Conservation (phyloP, 768 basidiomycete genomes). For the Fomitopsis serialis region DNA sequence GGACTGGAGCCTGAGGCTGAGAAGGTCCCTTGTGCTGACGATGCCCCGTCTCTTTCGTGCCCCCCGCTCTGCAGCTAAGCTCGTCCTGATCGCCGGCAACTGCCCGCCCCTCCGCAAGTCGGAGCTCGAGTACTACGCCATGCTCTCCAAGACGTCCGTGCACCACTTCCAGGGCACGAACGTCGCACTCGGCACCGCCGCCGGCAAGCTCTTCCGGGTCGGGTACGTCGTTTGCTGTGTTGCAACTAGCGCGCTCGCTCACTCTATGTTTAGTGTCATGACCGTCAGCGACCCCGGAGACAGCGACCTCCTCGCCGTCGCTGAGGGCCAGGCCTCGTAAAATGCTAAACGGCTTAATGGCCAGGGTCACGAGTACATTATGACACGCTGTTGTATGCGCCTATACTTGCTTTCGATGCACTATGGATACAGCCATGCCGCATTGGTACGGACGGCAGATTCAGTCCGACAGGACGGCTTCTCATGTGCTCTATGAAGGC, state of each 20-base stretch:
- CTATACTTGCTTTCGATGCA: neutral
- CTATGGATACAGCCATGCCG: neutral
- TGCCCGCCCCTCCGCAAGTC: slow-evolving; percentile 99
- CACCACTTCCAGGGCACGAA: slow-evolving; percentile 98
- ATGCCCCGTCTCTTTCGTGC: slow-evolving; percentile 16
- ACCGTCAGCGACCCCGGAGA: slow-evolving; percentile 94
- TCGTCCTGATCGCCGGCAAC: slow-evolving; percentile 97
- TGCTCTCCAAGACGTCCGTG: slow-evolving; percentile 98
- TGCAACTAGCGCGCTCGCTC: neutral
- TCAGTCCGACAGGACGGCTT: too few relatives aligned
- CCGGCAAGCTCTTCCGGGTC: slow-evolving; percentile 98
- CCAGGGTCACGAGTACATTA: slow-evolving; percentile 7
- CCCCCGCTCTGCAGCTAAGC: slow-evolving; percentile 67
- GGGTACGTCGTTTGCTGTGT: slow-evolving; percentile 48
- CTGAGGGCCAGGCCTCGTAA: slow-evolving; percentile 68
- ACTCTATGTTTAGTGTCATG: slow-evolving; percentile 69
- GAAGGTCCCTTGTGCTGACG: slow-evolving; percentile 93
- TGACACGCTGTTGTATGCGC: slow-evolving; percentile 2
- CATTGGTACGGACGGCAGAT: too few relatives aligned
- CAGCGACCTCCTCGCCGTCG: slow-evolving; percentile 87
- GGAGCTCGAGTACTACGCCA: slow-evolving; percentile 99
- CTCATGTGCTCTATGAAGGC: too few relatives aligned
- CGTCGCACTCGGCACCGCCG: slow-evolving; percentile 96
- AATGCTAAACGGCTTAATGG: slow-evolving; percentile 10
- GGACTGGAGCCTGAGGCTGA: slow-evolving; percentile 98